These are phyloP conservation scores for Selenicereus undatus DNA, from an alignment of 148 eudicot species.

Conservation along the genomic window DNA sequence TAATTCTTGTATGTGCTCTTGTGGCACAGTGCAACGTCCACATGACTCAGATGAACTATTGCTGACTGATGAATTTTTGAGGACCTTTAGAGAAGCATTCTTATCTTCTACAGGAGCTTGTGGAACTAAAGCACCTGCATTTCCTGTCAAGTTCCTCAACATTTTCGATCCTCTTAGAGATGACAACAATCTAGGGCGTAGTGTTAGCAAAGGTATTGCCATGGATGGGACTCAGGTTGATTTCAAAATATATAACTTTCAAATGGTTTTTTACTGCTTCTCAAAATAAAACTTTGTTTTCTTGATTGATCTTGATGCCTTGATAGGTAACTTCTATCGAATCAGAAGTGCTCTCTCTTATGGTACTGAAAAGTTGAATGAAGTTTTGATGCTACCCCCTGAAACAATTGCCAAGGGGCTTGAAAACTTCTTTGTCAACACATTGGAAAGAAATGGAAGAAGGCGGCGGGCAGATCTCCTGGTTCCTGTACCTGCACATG, in stretches of 20 bases:
- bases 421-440: constrained; percentile 28
- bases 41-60: constrained; percentile 23
- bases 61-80: constrained; percentile 27
- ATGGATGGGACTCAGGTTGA: neutral
- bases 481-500: constrained; percentile 23
- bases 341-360: constrained; percentile 36
- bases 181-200: constrained; percentile 51
- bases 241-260: neutral
- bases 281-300: neutral
- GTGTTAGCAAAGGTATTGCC: constrained; percentile 39
- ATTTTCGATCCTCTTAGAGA: constrained; percentile 53
- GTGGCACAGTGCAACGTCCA: constrained; percentile 31
- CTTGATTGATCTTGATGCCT: constrained; percentile 1
- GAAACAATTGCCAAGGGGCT: constrained; percentile 23
- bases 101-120: neutral
- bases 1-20: constrained; percentile 9
- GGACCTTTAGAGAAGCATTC: constrained; percentile 20
- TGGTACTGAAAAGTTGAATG: constrained; percentile 31
- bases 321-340: constrained; percentile 31
- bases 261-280: neutral
- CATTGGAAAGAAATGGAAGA: constrained; percentile 27
- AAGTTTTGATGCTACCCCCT: constrained; percentile 24
- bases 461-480: constrained; percentile 30
- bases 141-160: constrained; percentile 40
- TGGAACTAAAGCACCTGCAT: constrained; percentile 13